Evolutionary conservation across 768 basidiomycete species (phyloP), one percentile per base, ranked within the genome.

Genomic region (Psilocybe subaeruginosa): DNA sequence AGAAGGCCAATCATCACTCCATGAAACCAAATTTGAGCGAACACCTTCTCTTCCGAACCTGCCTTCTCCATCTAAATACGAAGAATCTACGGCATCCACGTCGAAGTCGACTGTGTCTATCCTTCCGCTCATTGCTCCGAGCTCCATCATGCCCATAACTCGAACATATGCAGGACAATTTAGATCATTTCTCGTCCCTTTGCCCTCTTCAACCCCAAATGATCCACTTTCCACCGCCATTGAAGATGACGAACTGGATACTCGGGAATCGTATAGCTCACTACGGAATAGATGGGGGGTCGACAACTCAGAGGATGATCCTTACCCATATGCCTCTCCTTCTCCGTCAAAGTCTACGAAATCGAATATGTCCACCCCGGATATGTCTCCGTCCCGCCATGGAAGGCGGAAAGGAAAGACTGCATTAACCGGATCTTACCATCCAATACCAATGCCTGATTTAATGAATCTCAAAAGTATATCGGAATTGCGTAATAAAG

Each of bases 261-360:
- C 76, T 9, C 83, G 85, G n/a, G 92, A 93, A 67, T 91, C 91
- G 0, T 94, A 94, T 65, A 75, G 85, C 11, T 86, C 89, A 54
- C 73, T 94, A 50, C 86, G 93, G 12, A 75, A 77, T n/a, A 82
- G 92, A 17, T 93, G 89, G 89, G 92, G 92, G 2, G 88, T 94
- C 0, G 92, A 93, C 68, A 80, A 85, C 37, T 88, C 89, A 1
- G 92, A 92, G 67, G 89, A 91, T 64, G 90, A 91, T 59, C 85
- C 83, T 14, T 81, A 76, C 47, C 71, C 70, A 23, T 66, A 71
- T 27, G 53, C 53, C 6, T 74, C 78, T 8, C 72, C 76, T 31
- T 70, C 74, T 23, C 73, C 73, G 41, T 63, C 60, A 16, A 67
- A 65, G 47, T 63, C 60, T 17, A 72, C 58, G n/a, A 72, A 71